Base-by-base conservation (phyloP, 2,329 filamentous ascomycete species). In the Neocatenulostroma microsporum region DNA sequence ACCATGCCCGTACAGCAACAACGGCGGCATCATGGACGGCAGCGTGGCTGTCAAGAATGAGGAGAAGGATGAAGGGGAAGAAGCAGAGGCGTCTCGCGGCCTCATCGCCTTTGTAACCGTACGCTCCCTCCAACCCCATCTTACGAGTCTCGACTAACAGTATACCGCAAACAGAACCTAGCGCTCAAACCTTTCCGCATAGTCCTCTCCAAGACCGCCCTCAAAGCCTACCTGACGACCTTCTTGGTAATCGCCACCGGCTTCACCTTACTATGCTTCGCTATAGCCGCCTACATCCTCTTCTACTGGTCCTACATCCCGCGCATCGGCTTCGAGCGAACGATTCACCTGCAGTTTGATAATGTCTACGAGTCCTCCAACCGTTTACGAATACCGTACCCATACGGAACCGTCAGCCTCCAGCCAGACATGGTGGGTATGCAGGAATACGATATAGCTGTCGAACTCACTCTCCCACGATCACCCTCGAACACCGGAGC, bases 391-490 rank as follows among this genome's bases (percentile, higher is more conserved):
- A n/a, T n/a, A n/a, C 45, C 52, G 0, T 54, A 50, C 48, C 74
- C 76, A 0, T 69, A 72, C 57, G 76, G 74, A 12, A 64, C 63
- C 2, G 67, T 67, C 3, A 53, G 58, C n/a, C 57, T 80, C 10
- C 40, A 47, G 47, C 50, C 67, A 14, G 69, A 74, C 30, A 65
- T 91, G 44, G 76, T 82, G 47, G 68, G 76, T 13, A 70, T 76
- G 30, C 89, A 95, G 58, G 73, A 80, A 31, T 98, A 98, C 68
- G 87, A 96, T 60, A 73, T 98, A 27, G 72, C 74, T 4, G 70
- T 96, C 2, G 69, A 76, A 15, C 70, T 98, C 21, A 73, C 75
- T 3, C 69, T 98, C 45, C 91, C 91, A 13, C 78, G 81, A 26
- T 91, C 85, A 2, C 78, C 77, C 0, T 62, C 71, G 2, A 98